Base-by-base conservation (phyloP, 2,329 filamentous ascomycete species). In the Ceratocystis eucalypticola region DNA sequence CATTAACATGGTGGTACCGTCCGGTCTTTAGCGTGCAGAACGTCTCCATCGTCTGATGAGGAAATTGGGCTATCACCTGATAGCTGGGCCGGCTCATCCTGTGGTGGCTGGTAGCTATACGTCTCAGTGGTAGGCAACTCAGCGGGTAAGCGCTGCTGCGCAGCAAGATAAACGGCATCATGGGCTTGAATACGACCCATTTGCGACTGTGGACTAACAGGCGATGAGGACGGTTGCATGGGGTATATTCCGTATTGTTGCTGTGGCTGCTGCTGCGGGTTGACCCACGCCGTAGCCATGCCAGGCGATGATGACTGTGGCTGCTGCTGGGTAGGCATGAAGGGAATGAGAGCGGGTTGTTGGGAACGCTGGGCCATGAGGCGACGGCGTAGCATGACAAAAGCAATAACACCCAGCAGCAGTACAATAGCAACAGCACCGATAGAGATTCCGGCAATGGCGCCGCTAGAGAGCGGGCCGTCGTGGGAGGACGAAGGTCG, bases 391-490 rank as follows among this genome's bases (percentile, higher is more conserved):
- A 76, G 50, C 61, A 77, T 70, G 61, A 73, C 74, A 66, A 73
- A 75, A 30, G 68, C 66, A 33, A 71, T 73, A 10, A 73, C 25
- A 1, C 74, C 44, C 4, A 74, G 55, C 1, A 71, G 69, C 20
- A 77, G 53, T 1, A 76, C 65, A 30, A 65, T 57, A 41, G 65
- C 65, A n/a, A 65, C 33, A 28, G 74, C 73, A 7, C 76, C 79
- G 12, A 79, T 71, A 5, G 75, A 76, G 53, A 81, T 79, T 20
- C 79, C 79, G 3, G 71, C 74, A 61, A 80, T 79, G 10, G 76
- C 78, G 8, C 78, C 78, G 0, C 71, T 73, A 2, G 75, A 74
- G 1, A 77, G 70, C 22, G 30, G 66, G 33, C n/a, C 46, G 20
- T 64, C 30, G 15, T 41, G n/a, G 15, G 20, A 15, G 28, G 55